phyloP scores from a whole-genome alignment of 495 filamentous ascomycete species.

The Hyaloscypha finlandica region DNA sequence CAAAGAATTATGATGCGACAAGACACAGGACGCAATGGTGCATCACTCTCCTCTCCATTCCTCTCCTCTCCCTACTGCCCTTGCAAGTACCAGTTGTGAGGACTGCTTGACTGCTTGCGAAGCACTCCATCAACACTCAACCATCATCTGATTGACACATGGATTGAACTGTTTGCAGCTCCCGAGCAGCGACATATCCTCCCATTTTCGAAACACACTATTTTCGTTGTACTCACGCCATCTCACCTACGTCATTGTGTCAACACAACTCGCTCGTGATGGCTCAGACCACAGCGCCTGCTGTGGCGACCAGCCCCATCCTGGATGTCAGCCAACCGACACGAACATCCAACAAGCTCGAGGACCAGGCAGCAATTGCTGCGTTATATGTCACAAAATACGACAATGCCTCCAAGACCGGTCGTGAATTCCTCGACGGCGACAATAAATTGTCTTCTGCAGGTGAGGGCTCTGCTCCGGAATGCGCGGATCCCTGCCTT shows the following conservation, averaged over 20 bases:
- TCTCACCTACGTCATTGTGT: background rate
- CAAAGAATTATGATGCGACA: too few relatives aligned
- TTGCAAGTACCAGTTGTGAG: background rate
- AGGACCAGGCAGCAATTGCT: slow-evolving; percentile 42
- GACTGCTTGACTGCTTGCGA: background rate
- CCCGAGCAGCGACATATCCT: background rate
- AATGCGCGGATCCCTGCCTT: slow-evolving; percentile 3
- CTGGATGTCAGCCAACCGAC: slow-evolving; percentile 8
- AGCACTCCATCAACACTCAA: background rate
- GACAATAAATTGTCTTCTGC: slow-evolving; percentile 56
- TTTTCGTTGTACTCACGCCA: background rate
- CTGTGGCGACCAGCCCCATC: slow-evolving; percentile 14
- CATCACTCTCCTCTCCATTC: too few relatives aligned
- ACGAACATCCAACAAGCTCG: slow-evolving; percentile 23
- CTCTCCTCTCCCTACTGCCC: background rate
- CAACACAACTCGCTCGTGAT: slow-evolving; percentile 2
- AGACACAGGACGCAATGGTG: too few relatives aligned
- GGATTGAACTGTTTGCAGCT: background rate
- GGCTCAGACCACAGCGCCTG: slow-evolving; percentile 18
- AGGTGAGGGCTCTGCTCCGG: slow-evolving; percentile 38
- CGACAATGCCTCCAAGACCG: slow-evolving; percentile 17
- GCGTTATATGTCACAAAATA: slow-evolving; percentile 42
- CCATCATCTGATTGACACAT: background rate
- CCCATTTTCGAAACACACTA: background rate
- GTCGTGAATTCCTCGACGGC: slow-evolving; percentile 40